Evolutionary conservation across 1,139 yeast species (phyloP).

Genomic region (Saccharomycopsis crataegensis): DNA sequence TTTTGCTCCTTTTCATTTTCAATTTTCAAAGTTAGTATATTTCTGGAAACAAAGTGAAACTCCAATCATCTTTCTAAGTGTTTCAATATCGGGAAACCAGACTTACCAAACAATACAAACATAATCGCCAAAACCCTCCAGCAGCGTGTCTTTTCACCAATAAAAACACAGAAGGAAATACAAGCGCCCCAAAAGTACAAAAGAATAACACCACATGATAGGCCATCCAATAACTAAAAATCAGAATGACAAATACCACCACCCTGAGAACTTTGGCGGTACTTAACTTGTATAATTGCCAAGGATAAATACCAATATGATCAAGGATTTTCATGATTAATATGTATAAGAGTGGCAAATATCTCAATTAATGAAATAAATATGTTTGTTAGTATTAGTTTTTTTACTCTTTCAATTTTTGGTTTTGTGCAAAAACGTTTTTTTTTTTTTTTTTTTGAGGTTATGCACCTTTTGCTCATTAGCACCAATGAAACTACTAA

Average conservation of each 20-base stretch:
- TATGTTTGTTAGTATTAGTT: neutral
- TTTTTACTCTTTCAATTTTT: neutral
- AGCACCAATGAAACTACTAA: too few relatives aligned
- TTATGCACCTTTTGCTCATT: too few relatives aligned
- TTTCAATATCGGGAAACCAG: neutral
- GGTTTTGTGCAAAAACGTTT: too few relatives aligned
- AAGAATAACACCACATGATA: slow-evolving; percentile 9
- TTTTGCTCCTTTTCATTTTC: slow-evolving; percentile 12
- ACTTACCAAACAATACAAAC: slow-evolving; percentile 3
- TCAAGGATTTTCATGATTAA: neutral
- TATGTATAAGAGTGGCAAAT: too few relatives aligned
- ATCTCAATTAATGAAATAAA: too few relatives aligned
- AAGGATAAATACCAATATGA: neutral
- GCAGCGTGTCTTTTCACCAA: slow-evolving; percentile 8
- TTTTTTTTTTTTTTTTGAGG: too few relatives aligned
- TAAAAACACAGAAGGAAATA: slow-evolving; percentile 13
- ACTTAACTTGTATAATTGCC: neutral
- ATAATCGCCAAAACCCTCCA: slow-evolving; percentile 14
- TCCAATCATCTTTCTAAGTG: too few relatives aligned
- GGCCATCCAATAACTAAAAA: slow-evolving; percentile 4
- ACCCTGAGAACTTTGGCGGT: slow-evolving; percentile 7
- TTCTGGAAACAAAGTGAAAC: neutral
- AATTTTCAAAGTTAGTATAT: neutral
- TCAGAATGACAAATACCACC: neutral
- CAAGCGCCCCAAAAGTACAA: slow-evolving; percentile 4